A percentile compares a stretch with the other conserved stretches of the same genome.
Conservation (phyloP, 345 rosid genomes). For the Noccaea bulbosa region DNA sequence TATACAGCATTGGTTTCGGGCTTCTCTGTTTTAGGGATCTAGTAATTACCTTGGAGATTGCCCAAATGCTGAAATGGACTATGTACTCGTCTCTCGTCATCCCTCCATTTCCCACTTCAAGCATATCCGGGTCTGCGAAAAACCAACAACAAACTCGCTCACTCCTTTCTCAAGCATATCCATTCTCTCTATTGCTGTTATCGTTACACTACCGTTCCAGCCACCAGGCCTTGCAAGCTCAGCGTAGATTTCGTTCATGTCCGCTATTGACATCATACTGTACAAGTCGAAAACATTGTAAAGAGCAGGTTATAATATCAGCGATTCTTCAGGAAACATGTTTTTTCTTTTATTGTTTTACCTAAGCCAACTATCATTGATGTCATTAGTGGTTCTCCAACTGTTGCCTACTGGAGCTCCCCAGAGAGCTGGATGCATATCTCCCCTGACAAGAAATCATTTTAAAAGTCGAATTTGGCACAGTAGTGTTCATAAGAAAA, state of each 20-base stretch:
- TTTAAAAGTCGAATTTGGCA: not conserved
- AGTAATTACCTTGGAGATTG: constrained; percentile 74
- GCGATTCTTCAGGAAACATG: not conserved
- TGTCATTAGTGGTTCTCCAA: constrained; percentile 93
- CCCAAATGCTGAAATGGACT: constrained; percentile 94
- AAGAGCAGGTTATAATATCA: not conserved
- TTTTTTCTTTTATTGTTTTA: constrained; percentile 25
- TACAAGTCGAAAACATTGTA: constrained; percentile 22
- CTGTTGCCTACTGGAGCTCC: constrained; percentile 79
- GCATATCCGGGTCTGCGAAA: constrained; percentile 93
- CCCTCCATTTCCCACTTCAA: constrained; percentile 98
- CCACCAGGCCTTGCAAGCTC: constrained; percentile 90
- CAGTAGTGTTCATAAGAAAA: not conserved
- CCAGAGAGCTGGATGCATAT: constrained; percentile 93
- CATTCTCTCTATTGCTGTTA: not conserved
- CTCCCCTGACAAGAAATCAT: constrained; percentile 55
- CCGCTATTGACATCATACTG: constrained; percentile 80
- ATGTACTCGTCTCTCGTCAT: constrained; percentile 83
- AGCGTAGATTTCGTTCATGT: constrained; percentile 77
- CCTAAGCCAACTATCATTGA: constrained; percentile 76
- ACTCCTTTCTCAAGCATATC: no score
- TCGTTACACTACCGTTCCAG: constrained; percentile 71
- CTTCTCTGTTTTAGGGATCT: not conserved
- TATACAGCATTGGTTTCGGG: constrained; percentile 9
- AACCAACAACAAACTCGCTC: constrained; percentile 33